Evolutionary conservation across 768 basidiomycete genomes (phyloP).

Genomic region (Lactifluus hygrophoroides): DNA sequence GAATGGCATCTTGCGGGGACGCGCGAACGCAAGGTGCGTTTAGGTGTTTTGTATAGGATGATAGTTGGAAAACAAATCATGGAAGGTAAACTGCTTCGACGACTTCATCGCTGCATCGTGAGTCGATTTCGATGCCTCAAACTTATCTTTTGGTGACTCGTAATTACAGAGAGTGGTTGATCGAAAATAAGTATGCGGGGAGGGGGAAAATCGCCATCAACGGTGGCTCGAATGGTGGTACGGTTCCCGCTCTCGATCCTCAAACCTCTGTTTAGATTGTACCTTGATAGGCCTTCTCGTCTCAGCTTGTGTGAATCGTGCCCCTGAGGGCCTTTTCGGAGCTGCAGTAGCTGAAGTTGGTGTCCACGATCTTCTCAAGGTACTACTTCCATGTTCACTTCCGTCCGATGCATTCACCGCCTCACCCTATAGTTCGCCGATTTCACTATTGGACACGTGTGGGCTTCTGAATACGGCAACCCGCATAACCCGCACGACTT

Average conservation of each 20-base stretch:
- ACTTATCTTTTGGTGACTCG: neutral
- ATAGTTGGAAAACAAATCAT: neutral
- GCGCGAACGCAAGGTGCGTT: constrained; percentile 54
- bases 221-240: constrained; percentile 77
- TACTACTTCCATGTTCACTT: constrained; percentile 23
- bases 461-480: constrained; percentile 74
- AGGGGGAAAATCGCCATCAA: constrained; percentile 67
- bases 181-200: constrained; percentile 62
- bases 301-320: constrained; percentile 79
- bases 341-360: constrained; percentile 77
- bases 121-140: constrained; percentile 22
- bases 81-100: constrained; percentile 63
- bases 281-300: constrained; percentile 52
- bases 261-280: neutral
- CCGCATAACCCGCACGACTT: constrained; percentile 70
- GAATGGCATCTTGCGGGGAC: constrained; percentile 75
- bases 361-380: constrained; percentile 72
- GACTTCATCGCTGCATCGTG: constrained; percentile 81
- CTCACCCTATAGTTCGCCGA: constrained; percentile 46
- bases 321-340: constrained; percentile 68
- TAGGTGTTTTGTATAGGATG: neutral
- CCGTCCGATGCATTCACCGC: neutral
- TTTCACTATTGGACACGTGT: constrained; percentile 72
- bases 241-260: constrained; percentile 15
- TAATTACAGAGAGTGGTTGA: constrained; percentile 50